Conservation (phyloP, 176 grass and related monocot species). For the Areca catechu region DNA sequence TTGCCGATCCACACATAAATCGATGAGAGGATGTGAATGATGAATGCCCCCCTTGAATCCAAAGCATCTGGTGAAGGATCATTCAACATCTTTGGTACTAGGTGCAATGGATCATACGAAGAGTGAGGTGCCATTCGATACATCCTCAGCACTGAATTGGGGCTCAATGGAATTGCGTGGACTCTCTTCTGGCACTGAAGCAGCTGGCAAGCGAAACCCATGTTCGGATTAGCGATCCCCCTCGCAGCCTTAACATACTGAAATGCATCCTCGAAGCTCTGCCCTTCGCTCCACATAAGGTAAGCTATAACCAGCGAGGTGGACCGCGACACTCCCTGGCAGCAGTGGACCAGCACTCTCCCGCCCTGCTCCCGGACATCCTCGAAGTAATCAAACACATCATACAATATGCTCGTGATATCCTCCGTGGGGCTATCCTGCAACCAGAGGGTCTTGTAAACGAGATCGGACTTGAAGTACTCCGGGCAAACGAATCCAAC, state of each 20-base stretch:
- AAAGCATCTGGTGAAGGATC: slow-evolving; percentile 55
- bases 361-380: slow-evolving; percentile 82
- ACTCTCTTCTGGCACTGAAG: slow-evolving; percentile 97
- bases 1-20: slow-evolving; percentile 93
- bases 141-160: slow-evolving; percentile 84
- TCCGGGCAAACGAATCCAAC: slow-evolving; percentile 92
- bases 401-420: slow-evolving; percentile 95
- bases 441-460: slow-evolving; percentile 94
- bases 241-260: slow-evolving; percentile 87
- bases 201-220: slow-evolving; percentile 97
- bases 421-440: slow-evolving; percentile 98
- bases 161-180: slow-evolving; percentile 75
- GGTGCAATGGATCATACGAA: slow-evolving; percentile 69
- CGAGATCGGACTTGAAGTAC: slow-evolving; percentile 85
- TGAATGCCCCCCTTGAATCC: slow-evolving; percentile 92
- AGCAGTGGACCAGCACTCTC: slow-evolving; percentile 90
- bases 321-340: slow-evolving; percentile 86
- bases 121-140: slow-evolving; percentile 93
- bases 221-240: slow-evolving; percentile 91
- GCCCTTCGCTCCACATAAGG: slow-evolving; percentile 97
- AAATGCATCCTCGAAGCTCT: slow-evolving; percentile 91
- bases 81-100: slow-evolving; percentile 93
- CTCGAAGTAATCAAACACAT: slow-evolving; percentile 99
- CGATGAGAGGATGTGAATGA: slow-evolving; percentile 72
- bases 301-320: slow-evolving; percentile 94